Evolutionary conservation across 495 filamentous ascomycete species (phyloP), one percentile per base, ranked within the genome.

Genomic region (Penicillium cinerascens): DNA sequence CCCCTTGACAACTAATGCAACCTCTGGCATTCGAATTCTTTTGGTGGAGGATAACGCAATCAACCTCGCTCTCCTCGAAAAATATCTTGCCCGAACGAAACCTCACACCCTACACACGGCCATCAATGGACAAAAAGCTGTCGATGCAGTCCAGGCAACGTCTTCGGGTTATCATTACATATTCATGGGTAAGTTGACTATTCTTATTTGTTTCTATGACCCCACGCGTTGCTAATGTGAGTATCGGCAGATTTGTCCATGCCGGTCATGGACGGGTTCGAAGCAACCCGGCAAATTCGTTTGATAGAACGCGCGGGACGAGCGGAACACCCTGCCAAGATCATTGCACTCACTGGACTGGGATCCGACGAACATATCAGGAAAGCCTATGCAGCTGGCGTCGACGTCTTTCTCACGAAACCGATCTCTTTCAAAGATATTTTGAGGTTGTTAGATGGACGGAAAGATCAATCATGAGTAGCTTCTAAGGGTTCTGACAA

Each of bases 31-130:
- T 20, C 65, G 71, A 35, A 68, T 84, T 6, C 72, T 87, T 4
- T 68, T 85, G 0, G 83, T 86, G 0, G 83, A 87, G 49, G 83
- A 87, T 55, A 87, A 87, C 60, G 70, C 77, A 17, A 84, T 87
- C 58, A 87, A 87, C 55, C 72, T 85, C n/a, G 77, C 76, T 16
- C 69, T 85, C 0, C 70, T 85, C 0, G 58, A 70, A 7, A 75
- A 74, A 0, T 78, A 76, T 37, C 74, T 83, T 56, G 52, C 61
- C 8, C 72, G 66, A 40, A 48, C 63, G 17, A 50, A 60, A 6
- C 66, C 70, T 29, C 21, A 56, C 11, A 43, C 56, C 17, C 48
- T 72, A 10, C 49, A 64, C 49, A 63, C 65, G 3, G 74, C 71
- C 7, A 54, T 60, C 20, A 68, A 75, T 42, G 74, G 74, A 5